Percentiles rank a stretch among this genome's conserved stretches.
Conservation (phyloP, 1,284 basidiomycete genomes). For the Naganishia cerealis region DNA sequence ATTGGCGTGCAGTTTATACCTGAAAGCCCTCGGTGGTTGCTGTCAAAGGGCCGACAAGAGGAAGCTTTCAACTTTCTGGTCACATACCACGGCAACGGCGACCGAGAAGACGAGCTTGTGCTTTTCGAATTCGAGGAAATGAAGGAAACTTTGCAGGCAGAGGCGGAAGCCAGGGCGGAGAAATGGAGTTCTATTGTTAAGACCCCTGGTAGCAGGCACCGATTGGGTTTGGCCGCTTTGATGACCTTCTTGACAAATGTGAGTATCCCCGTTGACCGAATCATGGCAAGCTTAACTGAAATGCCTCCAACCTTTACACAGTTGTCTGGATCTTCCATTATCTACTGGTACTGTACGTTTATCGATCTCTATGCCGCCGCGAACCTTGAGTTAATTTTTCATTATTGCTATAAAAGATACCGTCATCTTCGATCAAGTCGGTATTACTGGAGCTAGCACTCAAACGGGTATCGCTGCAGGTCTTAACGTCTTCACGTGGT, state of each 20-base stretch:
- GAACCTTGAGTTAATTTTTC: background rate
- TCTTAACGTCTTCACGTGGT: constrained; percentile 51
- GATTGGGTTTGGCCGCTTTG: constrained; percentile 49
- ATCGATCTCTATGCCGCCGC: background rate
- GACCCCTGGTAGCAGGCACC: constrained; percentile 44
- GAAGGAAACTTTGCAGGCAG: constrained; percentile 62
- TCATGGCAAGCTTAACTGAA: background rate
- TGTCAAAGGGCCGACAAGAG: constrained; percentile 46
- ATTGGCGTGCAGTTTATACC: constrained; percentile 55
- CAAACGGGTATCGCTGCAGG: constrained; percentile 55
- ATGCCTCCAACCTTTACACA: background rate
- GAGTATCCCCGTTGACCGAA: constrained; percentile 34
- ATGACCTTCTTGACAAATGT: constrained; percentile 50
- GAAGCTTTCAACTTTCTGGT: constrained; percentile 46
- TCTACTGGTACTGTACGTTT: constrained; percentile 53
- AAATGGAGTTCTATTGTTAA: constrained; percentile 50
- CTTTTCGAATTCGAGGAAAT: constrained; percentile 63
- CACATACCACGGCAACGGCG: constrained; percentile 44
- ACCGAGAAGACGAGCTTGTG: constrained; percentile 49
- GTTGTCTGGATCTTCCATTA: constrained; percentile 48
- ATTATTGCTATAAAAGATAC: constrained; percentile 38
- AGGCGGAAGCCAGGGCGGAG: constrained; percentile 56
- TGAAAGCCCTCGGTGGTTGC: constrained; percentile 54
- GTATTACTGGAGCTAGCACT: constrained; percentile 50
- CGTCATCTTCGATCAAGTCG: constrained; percentile 49